Evolutionary conservation across 78 protist genomes (phyloP).

Genomic region (Dictyostelium brefeldianum): DNA sequence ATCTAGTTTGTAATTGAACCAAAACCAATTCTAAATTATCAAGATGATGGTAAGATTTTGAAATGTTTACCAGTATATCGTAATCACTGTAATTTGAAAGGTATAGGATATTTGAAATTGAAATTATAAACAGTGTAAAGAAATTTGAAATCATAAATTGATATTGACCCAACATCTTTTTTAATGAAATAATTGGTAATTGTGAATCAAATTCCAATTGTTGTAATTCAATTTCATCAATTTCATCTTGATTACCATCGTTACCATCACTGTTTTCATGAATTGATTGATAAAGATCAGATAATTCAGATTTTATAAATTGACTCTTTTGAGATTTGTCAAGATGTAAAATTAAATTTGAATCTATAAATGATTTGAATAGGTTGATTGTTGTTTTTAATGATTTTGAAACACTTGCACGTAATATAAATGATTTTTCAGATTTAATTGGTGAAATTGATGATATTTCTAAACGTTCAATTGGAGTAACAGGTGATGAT

Average conservation of each 20-base stretch:
- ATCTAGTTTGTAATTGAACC: background rate
- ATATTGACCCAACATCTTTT: constrained; percentile 40
- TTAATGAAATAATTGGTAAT: constrained; percentile 28
- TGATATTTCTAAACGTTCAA: constrained; percentile 23
- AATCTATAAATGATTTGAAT: background rate
- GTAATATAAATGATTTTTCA: constrained; percentile 24
- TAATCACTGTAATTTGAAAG: background rate
- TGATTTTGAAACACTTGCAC: constrained; percentile 26
- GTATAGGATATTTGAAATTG: background rate
- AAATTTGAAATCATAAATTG: constrained; percentile 48
- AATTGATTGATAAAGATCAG: background rate
- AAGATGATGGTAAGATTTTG: background rate
- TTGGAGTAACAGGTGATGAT: constrained; percentile 56
- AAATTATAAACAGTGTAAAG: constrained; percentile 20
- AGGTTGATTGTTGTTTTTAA: background rate
- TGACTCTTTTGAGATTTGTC: background rate
- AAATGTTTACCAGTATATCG: background rate
- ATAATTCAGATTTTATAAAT: background rate
- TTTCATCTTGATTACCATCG: background rate
- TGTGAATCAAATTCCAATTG: constrained; percentile 24
- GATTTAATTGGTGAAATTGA: background rate
- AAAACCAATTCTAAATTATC: background rate
- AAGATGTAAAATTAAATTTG: background rate
- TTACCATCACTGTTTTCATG: background rate
- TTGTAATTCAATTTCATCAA: background rate